phyloP scores from a whole-genome alignment of 2,329 filamentous ascomycete species.

The Cadophora luteo-olivacea region DNA sequence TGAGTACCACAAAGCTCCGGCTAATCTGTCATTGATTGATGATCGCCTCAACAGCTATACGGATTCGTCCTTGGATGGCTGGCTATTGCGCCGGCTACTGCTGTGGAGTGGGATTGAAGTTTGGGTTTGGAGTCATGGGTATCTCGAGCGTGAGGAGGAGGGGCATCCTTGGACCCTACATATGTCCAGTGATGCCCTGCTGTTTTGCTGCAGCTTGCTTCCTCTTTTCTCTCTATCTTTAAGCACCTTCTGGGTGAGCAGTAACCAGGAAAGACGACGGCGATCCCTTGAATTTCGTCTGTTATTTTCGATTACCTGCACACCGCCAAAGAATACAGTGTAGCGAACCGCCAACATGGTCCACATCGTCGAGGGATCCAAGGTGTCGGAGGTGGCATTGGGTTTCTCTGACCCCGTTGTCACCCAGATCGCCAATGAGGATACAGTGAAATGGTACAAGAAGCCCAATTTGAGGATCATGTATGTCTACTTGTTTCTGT shows the following conservation, averaged over 20 bases:
- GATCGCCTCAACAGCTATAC: slow-evolving; percentile 1
- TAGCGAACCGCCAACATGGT: background rate
- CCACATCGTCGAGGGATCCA: background rate
- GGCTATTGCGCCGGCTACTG: slow-evolving; percentile 5
- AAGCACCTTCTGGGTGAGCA: background rate
- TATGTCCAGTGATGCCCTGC: slow-evolving; percentile 15
- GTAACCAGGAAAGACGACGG: background rate
- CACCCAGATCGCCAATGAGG: slow-evolving; percentile 38
- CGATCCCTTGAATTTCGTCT: background rate
- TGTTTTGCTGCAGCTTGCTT: slow-evolving; percentile 6
- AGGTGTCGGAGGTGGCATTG: slow-evolving; percentile 5
- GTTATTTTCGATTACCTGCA: background rate
- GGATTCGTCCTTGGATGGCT: slow-evolving; percentile 4
- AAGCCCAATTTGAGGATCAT: slow-evolving; percentile 48
- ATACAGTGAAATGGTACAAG: slow-evolving; percentile 48
- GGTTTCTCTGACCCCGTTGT: slow-evolving; percentile 48
- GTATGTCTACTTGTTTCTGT: slow-evolving; percentile 51
- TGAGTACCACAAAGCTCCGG: background rate
- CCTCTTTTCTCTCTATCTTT: background rate
- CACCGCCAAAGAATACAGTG: background rate
- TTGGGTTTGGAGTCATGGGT: slow-evolving; percentile 3
- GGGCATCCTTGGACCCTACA: background rate
- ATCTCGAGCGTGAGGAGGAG: background rate
- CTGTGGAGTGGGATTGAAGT: background rate
- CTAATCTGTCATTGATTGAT: slow-evolving; percentile 11